Percentiles rank a stretch among this genome's conserved stretches.
phyloP scores from a whole-genome alignment of 2,329 filamentous ascomycete genomes.

The Fusarium cicatricum region DNA sequence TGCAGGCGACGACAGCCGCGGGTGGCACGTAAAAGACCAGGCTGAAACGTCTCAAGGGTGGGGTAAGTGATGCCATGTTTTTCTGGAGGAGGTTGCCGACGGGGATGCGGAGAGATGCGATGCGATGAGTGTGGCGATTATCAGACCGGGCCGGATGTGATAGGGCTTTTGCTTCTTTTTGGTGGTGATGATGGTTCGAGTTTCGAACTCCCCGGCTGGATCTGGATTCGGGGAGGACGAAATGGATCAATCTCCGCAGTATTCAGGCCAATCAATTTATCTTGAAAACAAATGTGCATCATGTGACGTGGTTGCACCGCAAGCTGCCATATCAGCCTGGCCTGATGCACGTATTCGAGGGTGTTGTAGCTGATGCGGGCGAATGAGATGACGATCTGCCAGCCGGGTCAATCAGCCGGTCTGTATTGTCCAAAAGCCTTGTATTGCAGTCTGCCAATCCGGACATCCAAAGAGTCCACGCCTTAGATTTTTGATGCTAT shows the following conservation, averaged over 20 bases:
- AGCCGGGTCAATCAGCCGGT: constrained; percentile 5
- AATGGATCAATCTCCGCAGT: not conserved
- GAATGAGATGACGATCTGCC: not conserved
- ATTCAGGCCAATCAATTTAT: not conserved
- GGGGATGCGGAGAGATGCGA: not conserved
- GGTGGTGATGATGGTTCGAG: constrained; percentile 14
- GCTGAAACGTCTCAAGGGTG: constrained; percentile 36
- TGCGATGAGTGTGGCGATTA: constrained; percentile 1
- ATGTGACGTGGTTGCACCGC: constrained; percentile 19
- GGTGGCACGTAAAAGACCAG: constrained; percentile 62
- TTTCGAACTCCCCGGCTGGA: not conserved
- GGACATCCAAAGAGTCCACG: too few species aligned
- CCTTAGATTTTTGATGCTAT: not conserved
- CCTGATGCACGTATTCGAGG: constrained; percentile 18
- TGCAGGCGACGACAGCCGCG: constrained; percentile 56
- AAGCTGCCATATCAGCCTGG: constrained; percentile 3
- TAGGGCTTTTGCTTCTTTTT: constrained; percentile 4
- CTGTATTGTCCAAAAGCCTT: too few species aligned
- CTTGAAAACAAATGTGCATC: not conserved
- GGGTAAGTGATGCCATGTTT: constrained; percentile 26
- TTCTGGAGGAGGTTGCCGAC: not conserved
- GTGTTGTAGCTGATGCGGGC: not conserved
- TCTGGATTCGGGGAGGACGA: not conserved
- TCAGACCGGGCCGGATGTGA: constrained; percentile 15
- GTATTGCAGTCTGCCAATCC: too few species aligned